Base-by-base conservation (phyloP, 176 grass and related monocot genomes). In the Lolium rigidum region DNA sequence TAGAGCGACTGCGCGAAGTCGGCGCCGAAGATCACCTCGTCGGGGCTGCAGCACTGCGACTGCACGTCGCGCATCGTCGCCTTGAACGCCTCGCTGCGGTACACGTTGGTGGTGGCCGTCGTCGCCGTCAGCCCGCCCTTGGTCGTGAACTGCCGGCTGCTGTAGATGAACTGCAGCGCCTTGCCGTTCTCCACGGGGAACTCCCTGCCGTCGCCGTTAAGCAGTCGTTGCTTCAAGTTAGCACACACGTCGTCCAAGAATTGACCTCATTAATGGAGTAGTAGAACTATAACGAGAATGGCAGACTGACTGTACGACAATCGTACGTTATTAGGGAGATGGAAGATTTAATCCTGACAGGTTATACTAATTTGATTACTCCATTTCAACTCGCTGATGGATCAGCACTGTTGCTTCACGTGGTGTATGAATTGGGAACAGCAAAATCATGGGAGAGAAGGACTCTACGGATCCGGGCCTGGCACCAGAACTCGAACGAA, bases 121-220 rank as follows among this genome's bases (percentile, higher is more conserved):
- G 95, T 93, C 1, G 93, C 93, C 4, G 86, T 81, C 3, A 98
- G 80, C 8, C 91, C 95, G 25, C 95, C 93, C 74, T 81, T 93
- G 20, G 93, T 95, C 24, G 70, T 88, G 43, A 90, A 86, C 88
- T 95, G 91, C 3, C 89, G 86, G 87, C 95, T 98, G 62, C 91
- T 83, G 85, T 98, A 98, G 68, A 98, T 95, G 89, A 98, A 95
- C 77, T 95, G 93, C 78, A 98, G 91, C 72, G 95, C 93, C 86
- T 89, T 95, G 66, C 95, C 91, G 44, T 85, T 75, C 70, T 90
- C 85, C 26, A 95, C 87, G 2, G 95, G 95, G 62, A 93, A 92
- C 74, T 91, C 91, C 86, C 95, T 98, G 91, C 64, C 68, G 44
- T 51, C 63, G 3, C 18, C 77, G 51, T 58, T 81, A 50, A 68